Base-by-base conservation (phyloP, 2,329 filamentous ascomycete genomes). In the Fusarium scirpi region DNA sequence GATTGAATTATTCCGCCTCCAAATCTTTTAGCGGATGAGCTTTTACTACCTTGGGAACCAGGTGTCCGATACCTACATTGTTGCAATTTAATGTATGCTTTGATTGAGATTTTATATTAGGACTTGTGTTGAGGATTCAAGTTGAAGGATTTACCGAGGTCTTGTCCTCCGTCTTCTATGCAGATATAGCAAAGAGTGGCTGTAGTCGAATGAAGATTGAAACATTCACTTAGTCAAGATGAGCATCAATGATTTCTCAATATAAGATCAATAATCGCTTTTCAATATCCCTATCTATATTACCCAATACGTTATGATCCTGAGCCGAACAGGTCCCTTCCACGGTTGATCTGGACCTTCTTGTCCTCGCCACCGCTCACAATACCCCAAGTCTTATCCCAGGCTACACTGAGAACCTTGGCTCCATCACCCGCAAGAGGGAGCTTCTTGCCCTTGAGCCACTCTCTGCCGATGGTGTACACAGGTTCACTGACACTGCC, bases 361-460 rank as follows among this genome's bases (percentile, higher is more conserved):
- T 96, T 97, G 78, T 99, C 96, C 86, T 98, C 94, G 18, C 95
- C 94, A 45, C 86, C 94, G 76, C 93, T 97, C 46, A 98, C 92
- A 78, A 99, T 95, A 2, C 96, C 97, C 77, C 97, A 89, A 9
- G 90, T 88, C 78, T 86, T 85, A 80, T 98, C 93, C 96, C 96
- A 99, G 63, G 85, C 87, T 8, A 98, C 92, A 34, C 89, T 88
- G 80, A 98, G 93, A 51, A 99, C 94, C 86, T 98, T 98, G 67
- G 91, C 89, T 25, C 94, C 94, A 64, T 96, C 93, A 3, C 94
- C 94, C 10, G 89, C 91, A 43, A 90, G 85, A 18, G 85, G 86
- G 76, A 87, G 88, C 76, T 89, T 89, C 78, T 88, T 89, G 65
- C 87, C 83, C 77, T 89, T 88, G 66, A 87, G 84, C 79, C 90